Base-by-base conservation (phyloP, 768 basidiomycete genomes). In the Sistotremastrum suecicum region DNA sequence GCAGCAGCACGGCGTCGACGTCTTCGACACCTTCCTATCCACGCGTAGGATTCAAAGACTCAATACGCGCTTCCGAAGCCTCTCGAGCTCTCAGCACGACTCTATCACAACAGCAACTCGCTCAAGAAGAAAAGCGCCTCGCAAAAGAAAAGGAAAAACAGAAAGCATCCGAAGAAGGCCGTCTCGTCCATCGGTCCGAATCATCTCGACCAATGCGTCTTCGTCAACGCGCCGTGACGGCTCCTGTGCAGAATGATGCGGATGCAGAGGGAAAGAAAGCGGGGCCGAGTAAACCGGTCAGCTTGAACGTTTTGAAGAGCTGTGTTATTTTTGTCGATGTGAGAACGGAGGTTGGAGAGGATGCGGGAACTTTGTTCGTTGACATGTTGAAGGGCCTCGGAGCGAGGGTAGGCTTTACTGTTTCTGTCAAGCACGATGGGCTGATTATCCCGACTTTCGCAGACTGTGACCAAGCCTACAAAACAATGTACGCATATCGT, bases 321-420 rank as follows among this genome's bases (percentile, higher is more conserved):
- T 90, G 88, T 46, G 70, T 72, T 2, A 78, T 89, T 6, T 91
- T 86, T 54, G 88, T 92, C 41, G 90, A 92, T 56, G 85, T 94
- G 30, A 58, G 69, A 50, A 76, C 76, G 8, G 72, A 71, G 34
- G 77, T 80, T 48, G 87, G 83, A 0, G 85, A 87, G 44, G 78
- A 92, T 54, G 85, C 84, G 0, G 80, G 84, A 0, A 72, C 72
- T 29, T 61, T 89, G 53, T 92, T 92, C 54, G 73, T 80, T 9
- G 84, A 91, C 41, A 87, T 91, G 81, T 60, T 92, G 51, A 74
- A 74, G 51, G 70, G 70, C 32, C 64, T 90, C 7, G 91, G 90
- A 12, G 90, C 90, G 39, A 76, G 75, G 69, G 90, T 90, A 51
- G 49, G 72, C 58, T 6, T 12, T 28, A 6, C 42, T 36, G 36